Conservation (phyloP, 768 basidiomycete genomes). For the Atractiella rhizophila region DNA sequence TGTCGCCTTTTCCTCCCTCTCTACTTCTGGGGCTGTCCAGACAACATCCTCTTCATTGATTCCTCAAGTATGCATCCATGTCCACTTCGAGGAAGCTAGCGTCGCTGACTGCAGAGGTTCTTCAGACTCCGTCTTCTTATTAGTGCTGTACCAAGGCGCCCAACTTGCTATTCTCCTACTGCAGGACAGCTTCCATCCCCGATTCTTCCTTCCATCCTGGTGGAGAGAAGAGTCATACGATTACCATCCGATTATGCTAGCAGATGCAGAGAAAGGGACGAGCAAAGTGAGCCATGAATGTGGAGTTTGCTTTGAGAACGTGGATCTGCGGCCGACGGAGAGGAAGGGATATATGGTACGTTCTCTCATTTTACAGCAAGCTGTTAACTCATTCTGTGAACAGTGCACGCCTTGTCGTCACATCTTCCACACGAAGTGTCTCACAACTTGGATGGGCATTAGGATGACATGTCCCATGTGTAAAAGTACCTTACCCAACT, state of each 20-base stretch:
- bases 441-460: conserved; percentile 15
- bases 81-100: not conserved
- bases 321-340: conserved; percentile 6
- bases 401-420: conserved; percentile 16
- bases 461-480: conserved; percentile 10
- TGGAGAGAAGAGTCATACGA: conserved; percentile 7
- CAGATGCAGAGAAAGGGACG: not conserved
- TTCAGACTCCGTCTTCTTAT: conserved; percentile 11
- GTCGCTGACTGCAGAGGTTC: not conserved
- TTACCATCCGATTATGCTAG: conserved; percentile 12
- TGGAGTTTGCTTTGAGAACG: conserved; percentile 14
- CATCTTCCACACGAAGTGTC: conserved; percentile 13
- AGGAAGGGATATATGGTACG: conserved; percentile 9
- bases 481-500: too few relatives aligned
- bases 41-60: conserved; percentile 13
- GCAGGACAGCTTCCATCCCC: conserved; percentile 11
- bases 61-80: conserved; percentile 7
- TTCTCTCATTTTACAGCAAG: not conserved
- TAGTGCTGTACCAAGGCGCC: conserved; percentile 9
- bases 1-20: conserved; percentile 13
- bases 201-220: conserved; percentile 12
- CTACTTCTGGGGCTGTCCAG: conserved; percentile 15
- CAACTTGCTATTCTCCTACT: conserved; percentile 13
- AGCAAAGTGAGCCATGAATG: conserved; percentile 7
- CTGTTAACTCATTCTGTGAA: not conserved